Base-by-base conservation (phyloP, 768 basidiomycete genomes). In the Boletus vinaceobasis region DNA sequence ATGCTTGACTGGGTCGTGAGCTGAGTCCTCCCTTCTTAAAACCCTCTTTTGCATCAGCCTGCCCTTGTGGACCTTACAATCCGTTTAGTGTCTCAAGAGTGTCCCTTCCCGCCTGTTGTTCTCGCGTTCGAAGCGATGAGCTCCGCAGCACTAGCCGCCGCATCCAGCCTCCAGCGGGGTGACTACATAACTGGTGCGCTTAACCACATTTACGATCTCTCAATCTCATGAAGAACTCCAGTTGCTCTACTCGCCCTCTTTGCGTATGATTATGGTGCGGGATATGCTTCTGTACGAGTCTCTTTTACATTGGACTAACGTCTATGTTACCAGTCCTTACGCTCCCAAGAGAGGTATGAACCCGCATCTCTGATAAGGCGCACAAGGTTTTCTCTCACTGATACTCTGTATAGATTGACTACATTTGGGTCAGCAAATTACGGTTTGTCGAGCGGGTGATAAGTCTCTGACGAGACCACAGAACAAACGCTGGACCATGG, bases 191-290 rank as follows among this genome's bases (percentile, higher is more conserved):
- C 48, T 7, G 49, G 59, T 60, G 14, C 4, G 52, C 17, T 5
- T 7, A 23, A 46, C 21, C 2, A 13, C 15, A 13, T 23, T 6
- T 40, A 14, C 2, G 32, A 6, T 26, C 5, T 4, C 14, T 21
- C 9, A n/a, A 21, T 23, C 56, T 58, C 48, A 59, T 17, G 5
- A 31, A 15, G 26, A 9, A n/a, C 27, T 3, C 2, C 27, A 60
- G 58, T 58, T 19, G 36, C 44, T 26, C 17, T 60, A 13, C 13
- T 50, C n/a, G 43, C 57, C 26, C 56, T 43, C 11, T 23, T 60
- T 26, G 33, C 39, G 23, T 60, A 60, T 10, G 59, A 60, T 37
- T 59, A 54, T 39, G 42, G 59, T 60, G 40, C 29, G 50, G n/a
- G 31, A 37, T 17, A 7, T 6, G 36, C 15, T 14, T 31, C 29